Evolutionary conservation across 2,329 filamentous ascomycete genomes (phyloP), one percentile per base, ranked within the genome.

Genomic region (Colletotrichum higginsianum): DNA sequence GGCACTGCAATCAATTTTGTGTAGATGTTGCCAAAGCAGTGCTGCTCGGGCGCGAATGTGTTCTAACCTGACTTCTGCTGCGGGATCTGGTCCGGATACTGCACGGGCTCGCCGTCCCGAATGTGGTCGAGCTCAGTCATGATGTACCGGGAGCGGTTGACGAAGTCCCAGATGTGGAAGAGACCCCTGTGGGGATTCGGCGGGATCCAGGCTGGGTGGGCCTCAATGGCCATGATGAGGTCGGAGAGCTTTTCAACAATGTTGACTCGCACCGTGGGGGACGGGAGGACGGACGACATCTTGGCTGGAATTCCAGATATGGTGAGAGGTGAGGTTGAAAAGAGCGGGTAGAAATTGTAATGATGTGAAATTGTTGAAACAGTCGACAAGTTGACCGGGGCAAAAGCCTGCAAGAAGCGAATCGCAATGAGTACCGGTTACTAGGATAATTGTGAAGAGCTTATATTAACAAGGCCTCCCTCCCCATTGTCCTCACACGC

Each of bases 131-230:
- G 77, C 77, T 84, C 82, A 8, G 77, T 78, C 73, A 83, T 79
- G 77, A 84, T 83, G 72, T 84, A 84, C 47, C 79, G 75, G n/a
- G 81, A 82, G 46, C 82, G 79, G 68, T 77, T 80, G 56, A 81
- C 80, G 74, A 84, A 85, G 73, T 84, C 82, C 81, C 81, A 85
- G 42, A 83, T 73, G 73, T 82, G 77, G 65, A 76, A 82, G 50
- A 85, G 79, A 18, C 79, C 79, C 21, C 76, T 75, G 66, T 80
- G 76, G 42, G 76, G 76, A 18, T 73, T 74, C n/a, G 75, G 75
- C 38, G 74, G 67, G 61, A 72, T 76, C 78, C 79, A 81, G 23
- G 73, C 58, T 5, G 77, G 71, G 69, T 81, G 79, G 46, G 75
- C 49, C 63, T 80, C 75, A 57, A 83, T 66, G 67, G 80, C 77